A percentile compares a stretch with the other conserved stretches of the same genome.
phyloP scores from a whole-genome alignment of 2,329 filamentous ascomycete genomes.

The Balansia obtecta region DNA sequence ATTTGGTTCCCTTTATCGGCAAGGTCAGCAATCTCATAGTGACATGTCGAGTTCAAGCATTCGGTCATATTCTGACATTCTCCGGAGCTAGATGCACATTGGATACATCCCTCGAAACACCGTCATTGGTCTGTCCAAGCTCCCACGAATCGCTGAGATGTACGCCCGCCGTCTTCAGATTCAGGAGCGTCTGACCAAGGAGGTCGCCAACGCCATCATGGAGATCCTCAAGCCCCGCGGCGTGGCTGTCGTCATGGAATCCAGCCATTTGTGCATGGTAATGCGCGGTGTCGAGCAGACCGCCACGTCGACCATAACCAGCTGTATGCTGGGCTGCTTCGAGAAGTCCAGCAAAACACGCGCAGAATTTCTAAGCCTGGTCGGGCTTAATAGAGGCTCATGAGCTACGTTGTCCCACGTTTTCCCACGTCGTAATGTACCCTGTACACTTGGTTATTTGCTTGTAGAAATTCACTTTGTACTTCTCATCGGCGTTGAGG shows the following conservation, averaged over 20 bases:
- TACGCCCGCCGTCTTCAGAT: conserved; percentile 89
- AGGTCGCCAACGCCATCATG: conserved; percentile 87
- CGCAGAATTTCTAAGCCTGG: conserved; percentile 85
- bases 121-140: conserved; percentile 89
- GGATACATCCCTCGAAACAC: conserved; percentile 89
- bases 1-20: conserved; percentile 89
- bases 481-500: background rate
- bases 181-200: conserved; percentile 90
- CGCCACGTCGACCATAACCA: conserved; percentile 75
- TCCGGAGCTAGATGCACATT: conserved; percentile 90
- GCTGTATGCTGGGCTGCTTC: conserved; percentile 95
- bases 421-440: background rate
- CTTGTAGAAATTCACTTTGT: background rate
- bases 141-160: conserved; percentile 94
- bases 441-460: conserved; percentile 1
- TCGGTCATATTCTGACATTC: background rate
- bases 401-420: background rate
- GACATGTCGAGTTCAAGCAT: too few relatives aligned
- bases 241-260: conserved; percentile 96
- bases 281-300: conserved; percentile 98
- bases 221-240: conserved; percentile 89
- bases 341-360: conserved; percentile 84
- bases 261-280: conserved; percentile 93
- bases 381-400: conserved; percentile 40
- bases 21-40: conserved; percentile 48